Percentiles rank a stretch among this genome's conserved stretches.
Conservation (phyloP, 2,329 filamentous ascomycete genomes). For the Parafenestella ontariensis region DNA sequence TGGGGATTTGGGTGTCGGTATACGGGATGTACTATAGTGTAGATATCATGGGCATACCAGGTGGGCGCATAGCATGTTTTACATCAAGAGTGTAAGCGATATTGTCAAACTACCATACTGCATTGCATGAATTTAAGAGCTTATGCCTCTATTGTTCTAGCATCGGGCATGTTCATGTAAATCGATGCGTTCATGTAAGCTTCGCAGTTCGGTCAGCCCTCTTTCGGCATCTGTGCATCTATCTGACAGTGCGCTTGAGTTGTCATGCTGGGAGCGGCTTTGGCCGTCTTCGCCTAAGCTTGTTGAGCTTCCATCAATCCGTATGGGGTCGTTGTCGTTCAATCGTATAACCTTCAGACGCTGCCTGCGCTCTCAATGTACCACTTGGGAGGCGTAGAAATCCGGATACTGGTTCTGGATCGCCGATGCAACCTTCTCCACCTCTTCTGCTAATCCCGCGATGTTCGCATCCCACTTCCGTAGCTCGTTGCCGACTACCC, state of each 20-base stretch:
- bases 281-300: background rate
- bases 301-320: background rate
- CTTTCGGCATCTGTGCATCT: background rate
- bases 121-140: background rate
- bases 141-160: background rate
- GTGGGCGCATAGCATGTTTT: constrained; percentile 7
- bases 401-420: constrained; percentile 80
- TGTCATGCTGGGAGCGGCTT: background rate
- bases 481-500: constrained; percentile 71
- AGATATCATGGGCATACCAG: constrained; percentile 14
- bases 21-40: constrained; percentile 25
- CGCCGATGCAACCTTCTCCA: constrained; percentile 83
- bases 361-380: constrained; percentile 25
- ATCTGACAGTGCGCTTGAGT: background rate
- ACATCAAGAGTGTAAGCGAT: constrained; percentile 1
- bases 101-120: background rate
- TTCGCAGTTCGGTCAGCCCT: background rate
- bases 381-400: constrained; percentile 55
- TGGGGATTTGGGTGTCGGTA: background rate
- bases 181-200: background rate
- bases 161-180: background rate
- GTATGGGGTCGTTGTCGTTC: background rate
- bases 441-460: constrained; percentile 83
- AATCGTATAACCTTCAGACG: background rate
- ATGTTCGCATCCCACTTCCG: constrained; percentile 90